phyloP scores from a whole-genome alignment of 2,329 filamentous ascomycete species.

The Colletotrichum sidae region DNA sequence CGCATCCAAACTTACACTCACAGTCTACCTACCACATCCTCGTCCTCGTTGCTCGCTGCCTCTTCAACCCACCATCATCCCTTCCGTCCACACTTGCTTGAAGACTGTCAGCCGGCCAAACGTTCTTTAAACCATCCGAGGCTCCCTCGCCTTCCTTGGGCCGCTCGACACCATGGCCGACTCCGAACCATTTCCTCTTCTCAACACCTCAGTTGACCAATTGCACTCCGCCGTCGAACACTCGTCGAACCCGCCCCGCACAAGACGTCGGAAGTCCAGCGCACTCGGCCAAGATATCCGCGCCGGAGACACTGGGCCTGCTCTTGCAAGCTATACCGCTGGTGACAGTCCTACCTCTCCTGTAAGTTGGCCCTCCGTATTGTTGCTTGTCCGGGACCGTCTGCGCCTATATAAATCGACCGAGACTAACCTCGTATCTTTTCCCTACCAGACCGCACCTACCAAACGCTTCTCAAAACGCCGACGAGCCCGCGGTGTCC shows the following conservation, averaged over 20 bases:
- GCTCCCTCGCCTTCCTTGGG: constrained; percentile 10
- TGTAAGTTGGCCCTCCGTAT: neutral
- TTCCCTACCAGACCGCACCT: constrained; percentile 19
- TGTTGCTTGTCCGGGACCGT: no score
- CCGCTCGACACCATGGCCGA: constrained; percentile 27
- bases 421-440: constrained; percentile 11
- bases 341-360: constrained; percentile 21
- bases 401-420: neutral
- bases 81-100: neutral
- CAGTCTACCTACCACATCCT: neutral
- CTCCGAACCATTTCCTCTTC: constrained; percentile 66
- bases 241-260: constrained; percentile 42
- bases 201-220: constrained; percentile 64
- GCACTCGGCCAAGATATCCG: constrained; percentile 64
- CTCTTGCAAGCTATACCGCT: constrained; percentile 59
- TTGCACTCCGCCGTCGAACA: constrained; percentile 53
- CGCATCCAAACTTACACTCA: constrained; percentile 15
- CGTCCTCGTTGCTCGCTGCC: neutral
- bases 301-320: constrained; percentile 67
- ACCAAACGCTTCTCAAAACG: constrained; percentile 63
- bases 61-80: neutral
- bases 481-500: constrained; percentile 64
- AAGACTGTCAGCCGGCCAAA: constrained; percentile 1
- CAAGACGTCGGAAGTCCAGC: constrained; percentile 68
- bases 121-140: constrained; percentile 28